Percentiles rank a stretch among this genome's conserved stretches.
phyloP scores from a whole-genome alignment of 345 rosid genomes.

The Adansonia digitata region DNA sequence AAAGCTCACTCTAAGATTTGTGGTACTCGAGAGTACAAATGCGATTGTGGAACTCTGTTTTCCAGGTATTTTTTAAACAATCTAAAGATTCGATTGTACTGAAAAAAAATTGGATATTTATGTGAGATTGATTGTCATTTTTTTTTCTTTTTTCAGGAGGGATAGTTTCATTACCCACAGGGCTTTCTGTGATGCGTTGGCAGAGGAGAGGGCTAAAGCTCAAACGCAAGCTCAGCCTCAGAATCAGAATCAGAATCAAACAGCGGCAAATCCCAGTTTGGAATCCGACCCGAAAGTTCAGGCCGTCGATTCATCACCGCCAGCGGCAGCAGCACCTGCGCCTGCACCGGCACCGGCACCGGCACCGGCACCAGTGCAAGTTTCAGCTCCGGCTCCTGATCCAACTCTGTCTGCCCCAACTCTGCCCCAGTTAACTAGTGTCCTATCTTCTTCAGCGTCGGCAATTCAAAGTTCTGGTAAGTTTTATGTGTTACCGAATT shows the following conservation, averaged over 20 bases:
- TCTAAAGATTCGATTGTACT: not conserved
- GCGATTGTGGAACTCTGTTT: no score
- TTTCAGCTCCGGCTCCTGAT: slow-evolving; percentile 25
- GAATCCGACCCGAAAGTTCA: slow-evolving; percentile 30
- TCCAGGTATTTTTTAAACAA: slow-evolving; percentile 46
- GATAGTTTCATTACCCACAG: slow-evolving; percentile 94
- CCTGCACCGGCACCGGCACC: slow-evolving; percentile 14
- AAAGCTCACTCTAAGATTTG: slow-evolving; percentile 95
- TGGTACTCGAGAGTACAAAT: no score
- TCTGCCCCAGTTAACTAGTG: slow-evolving; percentile 31
- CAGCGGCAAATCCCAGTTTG: slow-evolving; percentile 18
- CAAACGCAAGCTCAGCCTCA: slow-evolving; percentile 21
- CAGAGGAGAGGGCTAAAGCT: slow-evolving; percentile 68
- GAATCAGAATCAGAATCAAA: slow-evolving; percentile 29
- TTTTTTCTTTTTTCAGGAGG: slow-evolving; percentile 46
- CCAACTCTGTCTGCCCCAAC: no score
- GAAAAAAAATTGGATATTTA: not conserved
- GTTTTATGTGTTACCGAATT: slow-evolving; percentile 1
- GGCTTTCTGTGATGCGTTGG: slow-evolving; percentile 90
- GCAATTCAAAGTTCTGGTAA: slow-evolving; percentile 50
- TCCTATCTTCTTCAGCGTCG: slow-evolving; percentile 39
- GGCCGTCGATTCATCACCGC: slow-evolving; percentile 33
- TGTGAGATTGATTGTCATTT: slow-evolving; percentile 10
- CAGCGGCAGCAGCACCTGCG: not conserved
- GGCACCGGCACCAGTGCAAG: slow-evolving; percentile 19